These are phyloP conservation scores for Coemansia sp. DNA, from an alignment of 192 early-diverging fungal species.

Conservation along the genomic window DNA sequence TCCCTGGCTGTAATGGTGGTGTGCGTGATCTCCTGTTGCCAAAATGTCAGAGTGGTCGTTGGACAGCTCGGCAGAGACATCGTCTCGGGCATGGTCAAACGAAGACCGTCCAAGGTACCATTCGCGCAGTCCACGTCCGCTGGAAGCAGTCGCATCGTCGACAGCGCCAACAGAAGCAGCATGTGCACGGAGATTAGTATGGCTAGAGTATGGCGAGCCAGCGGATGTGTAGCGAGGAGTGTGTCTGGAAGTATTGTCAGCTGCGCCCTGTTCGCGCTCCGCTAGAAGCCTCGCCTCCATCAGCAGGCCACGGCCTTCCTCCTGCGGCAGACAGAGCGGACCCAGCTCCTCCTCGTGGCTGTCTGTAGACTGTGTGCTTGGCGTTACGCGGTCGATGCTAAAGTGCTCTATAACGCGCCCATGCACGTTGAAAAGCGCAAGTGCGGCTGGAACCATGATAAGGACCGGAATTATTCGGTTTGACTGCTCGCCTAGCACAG, in stretches of 20 bases:
- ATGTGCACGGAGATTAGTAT: constrained; percentile 19
- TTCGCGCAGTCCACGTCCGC: constrained; percentile 32
- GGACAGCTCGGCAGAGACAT: constrained; percentile 1
- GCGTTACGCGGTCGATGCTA: constrained; percentile 31
- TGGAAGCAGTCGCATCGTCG: background rate
- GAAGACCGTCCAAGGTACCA: constrained; percentile 51
- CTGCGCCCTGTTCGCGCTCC: constrained; percentile 44
- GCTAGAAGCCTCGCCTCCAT: constrained; percentile 42
- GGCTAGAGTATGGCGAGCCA: constrained; percentile 16
- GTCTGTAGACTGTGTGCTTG: constrained; percentile 11
- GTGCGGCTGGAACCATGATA: constrained; percentile 73
- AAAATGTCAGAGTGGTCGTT: constrained; percentile 11
- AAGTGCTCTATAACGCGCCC: constrained; percentile 75
- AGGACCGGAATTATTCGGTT: constrained; percentile 87
- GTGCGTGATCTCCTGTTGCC: background rate
- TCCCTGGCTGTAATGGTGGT: constrained; percentile 2
- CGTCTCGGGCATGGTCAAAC: constrained; percentile 30
- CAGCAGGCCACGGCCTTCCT: constrained; percentile 51
- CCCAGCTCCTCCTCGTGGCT: constrained; percentile 44
- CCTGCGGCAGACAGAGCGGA: constrained; percentile 37
- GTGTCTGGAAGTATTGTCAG: background rate
- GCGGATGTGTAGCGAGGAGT: constrained; percentile 36
- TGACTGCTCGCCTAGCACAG: constrained; percentile 84
- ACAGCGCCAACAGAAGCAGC: constrained; percentile 11
- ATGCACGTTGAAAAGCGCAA: constrained; percentile 83